phyloP scores from a whole-genome alignment of 2,329 filamentous ascomycete species.

The Aspergillus brasiliensis region DNA sequence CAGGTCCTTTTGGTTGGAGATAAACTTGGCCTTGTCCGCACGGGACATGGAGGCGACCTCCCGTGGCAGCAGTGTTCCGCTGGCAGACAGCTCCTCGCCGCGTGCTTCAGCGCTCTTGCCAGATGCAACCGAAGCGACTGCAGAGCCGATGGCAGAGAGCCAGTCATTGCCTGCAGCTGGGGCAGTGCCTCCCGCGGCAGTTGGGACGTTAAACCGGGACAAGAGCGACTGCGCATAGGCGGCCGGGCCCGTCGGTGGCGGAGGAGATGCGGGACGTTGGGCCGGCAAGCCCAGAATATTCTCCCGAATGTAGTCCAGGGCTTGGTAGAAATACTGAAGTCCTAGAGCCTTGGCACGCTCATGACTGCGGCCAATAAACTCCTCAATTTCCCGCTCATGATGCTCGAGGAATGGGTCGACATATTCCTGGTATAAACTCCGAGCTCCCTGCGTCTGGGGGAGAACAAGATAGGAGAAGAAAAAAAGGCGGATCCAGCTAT shows the following conservation, averaged over 20 bases:
- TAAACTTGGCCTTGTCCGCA: conserved; percentile 72
- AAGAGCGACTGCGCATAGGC: conserved; percentile 80
- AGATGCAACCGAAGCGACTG: conserved; percentile 64
- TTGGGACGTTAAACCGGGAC: conserved; percentile 81
- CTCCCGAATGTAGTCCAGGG: conserved; percentile 71
- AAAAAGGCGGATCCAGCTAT: conserved; percentile 83
- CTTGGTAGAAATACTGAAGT: conserved; percentile 71
- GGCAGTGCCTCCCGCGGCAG: conserved; percentile 58
- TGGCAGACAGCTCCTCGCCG: conserved; percentile 57
- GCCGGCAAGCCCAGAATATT: conserved; percentile 78
- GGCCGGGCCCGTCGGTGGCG: conserved; percentile 43
- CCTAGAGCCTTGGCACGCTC: conserved; percentile 76
- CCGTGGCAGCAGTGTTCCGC: conserved; percentile 69
- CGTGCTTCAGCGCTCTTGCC: conserved; percentile 42
- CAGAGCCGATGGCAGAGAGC: conserved; percentile 74
- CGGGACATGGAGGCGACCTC: conserved; percentile 61
- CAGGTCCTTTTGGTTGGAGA: conserved; percentile 76
- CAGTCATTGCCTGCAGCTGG: conserved; percentile 63
- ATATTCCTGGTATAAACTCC: conserved; percentile 78
- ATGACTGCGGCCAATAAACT: conserved; percentile 80
- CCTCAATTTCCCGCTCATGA: conserved; percentile 87
- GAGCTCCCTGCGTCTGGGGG: conserved; percentile 94
- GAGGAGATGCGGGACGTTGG: conserved; percentile 50
- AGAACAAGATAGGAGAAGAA: conserved; percentile 93
- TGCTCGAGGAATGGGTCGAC: conserved; percentile 85